These are phyloP conservation scores for Anisodus acutangulus DNA, from an alignment of 257 asterid genomes.

Conservation along the genomic window DNA sequence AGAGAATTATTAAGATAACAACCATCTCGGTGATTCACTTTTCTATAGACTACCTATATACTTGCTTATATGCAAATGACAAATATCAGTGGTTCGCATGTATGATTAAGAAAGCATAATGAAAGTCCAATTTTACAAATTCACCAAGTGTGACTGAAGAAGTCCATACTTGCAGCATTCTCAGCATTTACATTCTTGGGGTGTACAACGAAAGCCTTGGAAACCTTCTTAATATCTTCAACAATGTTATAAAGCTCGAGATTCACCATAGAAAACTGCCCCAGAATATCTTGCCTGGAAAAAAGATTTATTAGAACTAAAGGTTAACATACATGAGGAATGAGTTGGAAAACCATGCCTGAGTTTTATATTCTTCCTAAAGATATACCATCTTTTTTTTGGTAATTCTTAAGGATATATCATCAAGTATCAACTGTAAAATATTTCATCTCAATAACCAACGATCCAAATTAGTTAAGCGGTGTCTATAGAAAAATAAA, in stretches of 20 bases:
- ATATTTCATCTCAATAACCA: not conserved
- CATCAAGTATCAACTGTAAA: conserved; percentile 26
- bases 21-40: conserved; percentile 10
- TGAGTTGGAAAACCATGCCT: conserved; percentile 11
- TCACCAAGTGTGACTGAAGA: conserved; percentile 22
- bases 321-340: conserved; percentile 4
- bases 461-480: not conserved
- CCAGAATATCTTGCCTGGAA: conserved; percentile 82
- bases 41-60: not conserved
- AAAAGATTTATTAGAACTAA: not conserved
- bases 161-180: conserved; percentile 75
- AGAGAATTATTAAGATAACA: conserved; percentile 9
- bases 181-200: conserved; percentile 96
- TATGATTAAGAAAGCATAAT: not conserved
- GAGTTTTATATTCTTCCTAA: conserved; percentile 1
- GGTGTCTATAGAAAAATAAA: not conserved
- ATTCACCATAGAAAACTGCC: conserved; percentile 97
- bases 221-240: conserved; percentile 89
- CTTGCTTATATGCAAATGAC: conserved; percentile 14
- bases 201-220: conserved; percentile 94
- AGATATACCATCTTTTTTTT: conserved; percentile 10
- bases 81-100: not conserved
- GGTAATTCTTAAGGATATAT: not conserved
- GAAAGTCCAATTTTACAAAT: conserved; percentile 9
- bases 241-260: conserved; percentile 91